These are phyloP conservation scores for Podospora fimiseda DNA, from an alignment of 495 filamentous ascomycete species.

Conservation along the genomic window DNA sequence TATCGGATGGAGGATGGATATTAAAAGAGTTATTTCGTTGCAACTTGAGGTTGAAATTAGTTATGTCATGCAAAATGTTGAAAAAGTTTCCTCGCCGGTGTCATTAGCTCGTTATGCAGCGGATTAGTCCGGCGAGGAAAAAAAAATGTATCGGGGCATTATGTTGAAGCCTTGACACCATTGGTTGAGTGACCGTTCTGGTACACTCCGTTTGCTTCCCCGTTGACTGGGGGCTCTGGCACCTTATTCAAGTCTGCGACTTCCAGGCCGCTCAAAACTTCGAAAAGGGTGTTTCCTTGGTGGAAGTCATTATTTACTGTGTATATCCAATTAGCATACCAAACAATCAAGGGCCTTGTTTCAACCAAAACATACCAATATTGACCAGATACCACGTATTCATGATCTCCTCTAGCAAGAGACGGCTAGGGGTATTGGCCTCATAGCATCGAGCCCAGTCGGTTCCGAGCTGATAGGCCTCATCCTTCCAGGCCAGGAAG, in stretches of 20 bases:
- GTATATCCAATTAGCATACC: constrained; percentile 7
- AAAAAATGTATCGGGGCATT: constrained; percentile 9
- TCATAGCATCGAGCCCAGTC: constrained; percentile 94
- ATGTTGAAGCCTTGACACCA: constrained; percentile 23
- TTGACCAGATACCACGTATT: constrained; percentile 90
- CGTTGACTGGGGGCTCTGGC: constrained; percentile 12
- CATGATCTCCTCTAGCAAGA: constrained; percentile 76
- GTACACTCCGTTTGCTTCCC: neutral
- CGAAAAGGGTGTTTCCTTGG: constrained; percentile 66
- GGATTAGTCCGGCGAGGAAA: constrained; percentile 1
- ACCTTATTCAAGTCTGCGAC: constrained; percentile 56
- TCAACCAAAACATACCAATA: constrained; percentile 62
- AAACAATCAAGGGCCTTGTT: neutral
- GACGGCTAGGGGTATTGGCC: constrained; percentile 68
- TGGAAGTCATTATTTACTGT: constrained; percentile 96
- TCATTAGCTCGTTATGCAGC: constrained; percentile 6
- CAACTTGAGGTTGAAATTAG: constrained; percentile 15
- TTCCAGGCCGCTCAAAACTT: constrained; percentile 72
- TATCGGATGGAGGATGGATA: constrained; percentile 14
- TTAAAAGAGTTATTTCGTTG: constrained; percentile 9
- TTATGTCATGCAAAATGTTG: constrained; percentile 21
- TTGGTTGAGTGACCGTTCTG: constrained; percentile 4
- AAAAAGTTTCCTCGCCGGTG: constrained; percentile 7
- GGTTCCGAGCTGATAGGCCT: constrained; percentile 84
- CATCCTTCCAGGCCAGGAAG: constrained; percentile 98